A percentile compares a stretch with the other conserved stretches of the same genome.
These are phyloP conservation scores for Paraphaeosphaeria minitans DNA, from an alignment of 2,329 filamentous ascomycete genomes.

Conservation along the genomic window DNA sequence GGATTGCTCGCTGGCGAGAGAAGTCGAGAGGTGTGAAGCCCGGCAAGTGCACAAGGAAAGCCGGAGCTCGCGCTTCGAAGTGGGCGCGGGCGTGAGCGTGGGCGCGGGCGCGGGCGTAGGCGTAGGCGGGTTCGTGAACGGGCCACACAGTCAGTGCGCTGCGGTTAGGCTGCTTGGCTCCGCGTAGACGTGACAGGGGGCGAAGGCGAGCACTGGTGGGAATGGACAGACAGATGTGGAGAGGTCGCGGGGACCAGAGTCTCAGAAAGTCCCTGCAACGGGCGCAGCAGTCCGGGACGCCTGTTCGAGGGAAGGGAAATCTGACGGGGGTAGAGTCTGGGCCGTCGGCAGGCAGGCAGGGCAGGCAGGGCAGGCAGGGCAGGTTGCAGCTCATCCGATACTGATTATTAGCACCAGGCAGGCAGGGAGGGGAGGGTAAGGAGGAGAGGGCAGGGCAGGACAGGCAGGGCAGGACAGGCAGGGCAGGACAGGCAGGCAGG, in stretches of 20 bases:
- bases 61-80: constrained; percentile 2
- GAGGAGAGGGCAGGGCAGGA: too few relatives aligned
- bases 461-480: too few relatives aligned
- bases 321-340: not conserved
- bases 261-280: too few relatives aligned
- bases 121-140: not conserved
- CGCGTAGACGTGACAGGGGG: not conserved
- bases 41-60: constrained; percentile 9
- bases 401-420: too few relatives aligned
- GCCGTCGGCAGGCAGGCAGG: too few relatives aligned
- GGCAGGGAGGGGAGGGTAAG: too few relatives aligned
- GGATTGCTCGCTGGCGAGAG: constrained; percentile 10
- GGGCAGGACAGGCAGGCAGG: too few relatives aligned
- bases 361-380: too few relatives aligned
- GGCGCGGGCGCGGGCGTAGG: not conserved
- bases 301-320: not conserved
- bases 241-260: not conserved
- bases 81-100: not conserved
- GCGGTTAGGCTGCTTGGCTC: constrained; percentile 8
- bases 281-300: not conserved
- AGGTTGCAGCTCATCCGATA: too few relatives aligned
- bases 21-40: constrained; percentile 5
- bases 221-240: not conserved
- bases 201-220: not conserved
- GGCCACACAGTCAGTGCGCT: constrained; percentile 8